Conservation (phyloP, 1,139 yeast species). For the Blastobotrys arbuscula region DNA sequence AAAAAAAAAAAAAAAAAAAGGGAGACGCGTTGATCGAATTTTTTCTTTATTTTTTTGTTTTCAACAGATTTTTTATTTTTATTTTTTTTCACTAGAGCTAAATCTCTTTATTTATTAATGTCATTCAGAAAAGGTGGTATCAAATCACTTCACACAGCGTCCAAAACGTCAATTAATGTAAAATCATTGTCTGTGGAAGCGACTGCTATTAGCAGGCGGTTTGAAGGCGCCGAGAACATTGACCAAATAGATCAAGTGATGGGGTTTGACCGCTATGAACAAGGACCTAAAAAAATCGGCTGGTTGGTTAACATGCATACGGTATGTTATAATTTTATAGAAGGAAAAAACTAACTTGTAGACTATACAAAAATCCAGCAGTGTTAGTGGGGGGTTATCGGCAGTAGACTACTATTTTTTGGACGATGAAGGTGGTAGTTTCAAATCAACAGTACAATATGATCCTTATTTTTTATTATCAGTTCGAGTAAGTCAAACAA, state of each 20-base stretch:
- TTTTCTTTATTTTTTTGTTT: too few relatives aligned
- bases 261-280: conserved; percentile 78
- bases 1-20: neutral
- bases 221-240: conserved; percentile 24
- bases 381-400: conserved; percentile 57
- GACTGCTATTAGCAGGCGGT: conserved; percentile 23
- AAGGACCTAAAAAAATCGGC: conserved; percentile 69
- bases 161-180: conserved; percentile 16
- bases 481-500: conserved; percentile 39
- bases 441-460: conserved; percentile 75
- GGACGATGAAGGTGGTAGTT: conserved; percentile 97
- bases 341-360: conserved; percentile 12
- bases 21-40: too few relatives aligned
- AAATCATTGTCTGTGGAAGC: conserved; percentile 30
- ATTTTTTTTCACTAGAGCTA: too few relatives aligned
- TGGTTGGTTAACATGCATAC: conserved; percentile 80
- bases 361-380: conserved; percentile 54
- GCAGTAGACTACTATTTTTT: conserved; percentile 93
- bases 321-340: conserved; percentile 20
- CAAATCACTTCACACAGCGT: neutral
- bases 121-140: neutral
- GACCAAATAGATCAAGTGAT: conserved; percentile 55
- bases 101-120: too few relatives aligned
- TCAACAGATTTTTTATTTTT: too few relatives aligned
- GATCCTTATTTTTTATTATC: conserved; percentile 87